These are phyloP conservation scores for Talinum fruticosum DNA, from an alignment of 148 eudicot genomes.

Conservation along the genomic window DNA sequence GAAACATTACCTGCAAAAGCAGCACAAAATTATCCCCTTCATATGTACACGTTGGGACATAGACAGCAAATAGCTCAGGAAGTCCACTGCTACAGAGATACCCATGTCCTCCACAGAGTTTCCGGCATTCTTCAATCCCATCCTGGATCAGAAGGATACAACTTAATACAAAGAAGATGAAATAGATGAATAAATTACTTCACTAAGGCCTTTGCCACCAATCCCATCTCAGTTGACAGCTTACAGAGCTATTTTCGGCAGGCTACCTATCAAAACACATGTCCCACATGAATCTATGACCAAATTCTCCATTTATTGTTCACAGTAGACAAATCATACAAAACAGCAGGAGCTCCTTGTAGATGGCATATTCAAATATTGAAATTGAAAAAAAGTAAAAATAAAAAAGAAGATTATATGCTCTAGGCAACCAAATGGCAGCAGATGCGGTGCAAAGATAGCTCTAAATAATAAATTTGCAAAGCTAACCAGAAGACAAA, in stretches of 20 bases:
- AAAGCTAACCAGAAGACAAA: neutral
- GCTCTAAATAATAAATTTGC: neutral
- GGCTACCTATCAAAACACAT: too few relatives aligned
- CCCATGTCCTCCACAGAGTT: conserved; percentile 97
- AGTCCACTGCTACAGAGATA: conserved; percentile 93
- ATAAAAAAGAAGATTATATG: neutral
- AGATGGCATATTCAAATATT: too few relatives aligned
- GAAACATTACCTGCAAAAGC: conserved; percentile 65
- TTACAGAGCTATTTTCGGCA: too few relatives aligned
- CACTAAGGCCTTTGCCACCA: too few relatives aligned
- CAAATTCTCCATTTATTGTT: too few relatives aligned
- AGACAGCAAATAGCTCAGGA: conserved; percentile 92
- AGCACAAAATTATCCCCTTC: conserved; percentile 91
- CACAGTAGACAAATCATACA: too few relatives aligned
- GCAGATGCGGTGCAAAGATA: neutral
- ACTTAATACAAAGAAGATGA: neutral
- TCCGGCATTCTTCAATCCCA: conserved; percentile 92
- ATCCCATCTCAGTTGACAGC: too few relatives aligned
- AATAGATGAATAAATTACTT: neutral
- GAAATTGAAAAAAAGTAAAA: too few relatives aligned
- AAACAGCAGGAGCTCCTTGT: too few relatives aligned
- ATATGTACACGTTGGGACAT: conserved; percentile 91
- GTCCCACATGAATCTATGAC: too few relatives aligned
- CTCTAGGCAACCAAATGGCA: neutral
- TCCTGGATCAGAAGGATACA: conserved; percentile 44